These are phyloP conservation scores for Adansonia madagascariensis DNA, from an alignment of 441 rosid genomes.

Conservation along the genomic window DNA sequence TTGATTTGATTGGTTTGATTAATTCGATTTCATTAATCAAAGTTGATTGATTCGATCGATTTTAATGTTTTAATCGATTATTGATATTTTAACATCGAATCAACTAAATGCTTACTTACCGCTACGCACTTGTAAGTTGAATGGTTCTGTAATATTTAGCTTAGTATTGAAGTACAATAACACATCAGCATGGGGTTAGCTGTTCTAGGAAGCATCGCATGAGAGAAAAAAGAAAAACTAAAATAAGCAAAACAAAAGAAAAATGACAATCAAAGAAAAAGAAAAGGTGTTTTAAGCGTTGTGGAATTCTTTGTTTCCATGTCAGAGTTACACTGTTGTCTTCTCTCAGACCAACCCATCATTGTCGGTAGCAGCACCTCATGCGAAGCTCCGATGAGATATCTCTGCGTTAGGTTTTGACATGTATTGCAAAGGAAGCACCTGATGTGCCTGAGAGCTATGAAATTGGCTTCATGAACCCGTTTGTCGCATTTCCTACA, in stretches of 20 bases:
- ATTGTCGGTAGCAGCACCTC: slow-evolving; percentile 50
- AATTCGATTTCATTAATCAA: no score
- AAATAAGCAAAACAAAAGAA: no score
- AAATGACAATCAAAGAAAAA: slow-evolving; percentile 46
- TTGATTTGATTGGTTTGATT: no score
- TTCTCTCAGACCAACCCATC: slow-evolving; percentile 28
- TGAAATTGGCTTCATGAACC: slow-evolving; percentile 81
- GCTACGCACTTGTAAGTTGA: not conserved
- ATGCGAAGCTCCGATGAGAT: slow-evolving; percentile 52
- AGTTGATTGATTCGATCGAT: no score
- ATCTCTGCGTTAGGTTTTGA: slow-evolving; percentile 60
- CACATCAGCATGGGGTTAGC: slow-evolving; percentile 6
- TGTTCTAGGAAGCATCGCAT: not conserved
- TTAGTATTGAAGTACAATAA: not conserved
- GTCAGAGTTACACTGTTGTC: slow-evolving; percentile 29
- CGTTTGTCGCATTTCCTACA: slow-evolving; percentile 67
- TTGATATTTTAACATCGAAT: no score
- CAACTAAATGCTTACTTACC: no score
- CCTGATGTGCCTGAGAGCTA: slow-evolving; percentile 74
- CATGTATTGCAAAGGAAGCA: slow-evolving; percentile 68
- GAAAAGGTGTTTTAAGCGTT: slow-evolving; percentile 38
- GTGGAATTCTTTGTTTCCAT: slow-evolving; percentile 33
- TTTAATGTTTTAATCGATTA: no score
- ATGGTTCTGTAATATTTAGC: not conserved
- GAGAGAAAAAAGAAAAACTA: not conserved